Evolutionary conservation across 2,329 filamentous ascomycete genomes (phyloP).

Genomic region (Apiospora pterosperma): DNA sequence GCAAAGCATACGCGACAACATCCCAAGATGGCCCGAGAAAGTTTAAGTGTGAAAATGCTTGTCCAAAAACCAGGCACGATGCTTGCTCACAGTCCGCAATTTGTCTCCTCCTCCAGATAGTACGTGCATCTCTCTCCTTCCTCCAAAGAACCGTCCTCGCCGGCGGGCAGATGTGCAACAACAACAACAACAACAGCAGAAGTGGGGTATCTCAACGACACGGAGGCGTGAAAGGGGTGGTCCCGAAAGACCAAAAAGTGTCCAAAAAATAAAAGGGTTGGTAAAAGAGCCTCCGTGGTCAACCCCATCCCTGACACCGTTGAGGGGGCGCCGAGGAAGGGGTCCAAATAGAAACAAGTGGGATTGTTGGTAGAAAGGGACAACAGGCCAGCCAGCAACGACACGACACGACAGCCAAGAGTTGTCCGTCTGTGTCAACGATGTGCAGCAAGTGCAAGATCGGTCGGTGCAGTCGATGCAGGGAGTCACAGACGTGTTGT

Average conservation of each 20-base stretch:
- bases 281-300: slow-evolving; percentile 16
- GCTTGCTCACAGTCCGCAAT: background rate
- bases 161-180: slow-evolving; percentile 15
- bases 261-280: slow-evolving; percentile 5
- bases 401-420: background rate
- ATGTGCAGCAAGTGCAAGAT: slow-evolving; percentile 1
- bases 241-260: background rate
- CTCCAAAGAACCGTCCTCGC: slow-evolving; percentile 14
- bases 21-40: background rate
- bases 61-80: background rate
- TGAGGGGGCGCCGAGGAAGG: slow-evolving; percentile 12
- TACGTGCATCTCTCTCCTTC: background rate
- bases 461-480: slow-evolving; percentile 3
- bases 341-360: background rate
- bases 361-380: background rate
- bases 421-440: slow-evolving; percentile 4
- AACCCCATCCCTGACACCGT: slow-evolving; percentile 14
- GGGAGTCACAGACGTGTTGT: background rate
- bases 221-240: slow-evolving; percentile 12
- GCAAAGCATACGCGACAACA: background rate
- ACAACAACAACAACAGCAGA: slow-evolving; percentile 13
- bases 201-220: slow-evolving; percentile 20
- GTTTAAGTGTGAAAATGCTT: background rate
- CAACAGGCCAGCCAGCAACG: slow-evolving; percentile 19
- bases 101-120: background rate